phyloP scores from a whole-genome alignment of 2,329 filamentous ascomycete species.

The Nemania sp. region DNA sequence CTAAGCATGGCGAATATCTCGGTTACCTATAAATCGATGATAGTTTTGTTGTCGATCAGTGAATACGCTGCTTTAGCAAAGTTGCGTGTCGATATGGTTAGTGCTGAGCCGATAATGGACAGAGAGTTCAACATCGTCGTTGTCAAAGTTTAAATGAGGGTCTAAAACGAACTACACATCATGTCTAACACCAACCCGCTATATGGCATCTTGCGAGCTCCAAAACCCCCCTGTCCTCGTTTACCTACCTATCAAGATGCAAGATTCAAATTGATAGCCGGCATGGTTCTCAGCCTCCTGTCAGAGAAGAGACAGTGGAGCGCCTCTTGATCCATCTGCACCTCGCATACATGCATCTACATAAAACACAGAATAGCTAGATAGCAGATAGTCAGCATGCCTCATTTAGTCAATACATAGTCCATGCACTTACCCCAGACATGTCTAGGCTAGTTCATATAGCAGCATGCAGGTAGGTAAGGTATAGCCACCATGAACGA shows the following conservation, averaged over 20 bases:
- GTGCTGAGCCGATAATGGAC: neutral
- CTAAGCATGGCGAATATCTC: neutral
- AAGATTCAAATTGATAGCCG: conserved; percentile 4
- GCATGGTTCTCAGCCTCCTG: neutral
- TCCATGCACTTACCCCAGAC: conserved; percentile 7
- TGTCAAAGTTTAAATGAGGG: neutral
- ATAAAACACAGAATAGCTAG: neutral
- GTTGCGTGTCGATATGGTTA: neutral
- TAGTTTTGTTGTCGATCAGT: no score
- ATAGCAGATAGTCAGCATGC: neutral
- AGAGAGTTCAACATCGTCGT: neutral
- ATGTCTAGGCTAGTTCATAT: conserved; percentile 19
- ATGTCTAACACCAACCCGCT: conserved; percentile 1
- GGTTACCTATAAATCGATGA: neutral
- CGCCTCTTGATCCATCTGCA: neutral
- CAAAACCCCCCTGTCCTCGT: conserved; percentile 2
- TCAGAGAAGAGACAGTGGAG: conserved; percentile 9
- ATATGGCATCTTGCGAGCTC: neutral
- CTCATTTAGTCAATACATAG: neutral
- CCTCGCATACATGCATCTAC: neutral
- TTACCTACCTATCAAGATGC: conserved; percentile 9
- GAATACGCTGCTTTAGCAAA: no score
- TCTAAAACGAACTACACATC: neutral
- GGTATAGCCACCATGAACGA: neutral
- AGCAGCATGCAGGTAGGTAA: neutral